A percentile compares a stretch with the other conserved stretches of the same genome.
Conservation (phyloP, 768 basidiomycete species). For the Termitomyces sp. region DNA sequence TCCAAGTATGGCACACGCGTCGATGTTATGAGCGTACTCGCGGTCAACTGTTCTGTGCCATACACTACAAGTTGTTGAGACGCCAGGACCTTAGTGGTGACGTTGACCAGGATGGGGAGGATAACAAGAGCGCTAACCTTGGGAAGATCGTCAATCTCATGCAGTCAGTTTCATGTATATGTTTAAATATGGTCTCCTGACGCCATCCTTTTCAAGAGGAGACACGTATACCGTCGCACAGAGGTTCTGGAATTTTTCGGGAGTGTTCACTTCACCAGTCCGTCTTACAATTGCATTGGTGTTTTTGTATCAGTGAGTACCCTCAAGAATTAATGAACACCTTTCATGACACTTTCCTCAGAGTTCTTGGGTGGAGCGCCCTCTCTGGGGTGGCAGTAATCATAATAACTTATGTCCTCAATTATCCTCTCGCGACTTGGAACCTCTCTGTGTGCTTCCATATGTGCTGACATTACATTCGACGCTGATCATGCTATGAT, state of each 20-base stretch:
- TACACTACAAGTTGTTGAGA: conserved; percentile 67
- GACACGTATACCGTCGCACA: conserved; percentile 69
- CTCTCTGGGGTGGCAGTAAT: conserved; percentile 68
- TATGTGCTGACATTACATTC: too few species aligned
- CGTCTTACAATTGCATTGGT: conserved; percentile 61
- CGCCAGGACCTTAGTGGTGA: conserved; percentile 54
- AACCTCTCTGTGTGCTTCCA: conserved; percentile 49
- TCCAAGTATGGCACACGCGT: conserved; percentile 63
- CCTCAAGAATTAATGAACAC: not conserved
- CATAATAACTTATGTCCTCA: conserved; percentile 55
- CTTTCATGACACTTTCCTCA: conserved; percentile 18
- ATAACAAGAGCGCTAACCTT: conserved; percentile 48
- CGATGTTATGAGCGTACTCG: conserved; percentile 70
- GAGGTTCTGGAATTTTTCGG: conserved; percentile 71
- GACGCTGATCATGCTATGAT: not conserved
- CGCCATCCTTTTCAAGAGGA: conserved; percentile 37
- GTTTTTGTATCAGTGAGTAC: conserved; percentile 67
- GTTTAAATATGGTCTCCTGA: not conserved
- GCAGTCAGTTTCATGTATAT: conserved; percentile 41
- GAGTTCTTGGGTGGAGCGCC: conserved; percentile 76
- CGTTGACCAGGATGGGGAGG: conserved; percentile 31
- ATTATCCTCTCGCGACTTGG: conserved; percentile 65
- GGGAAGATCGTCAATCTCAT: conserved; percentile 73
- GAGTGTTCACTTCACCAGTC: conserved; percentile 58
- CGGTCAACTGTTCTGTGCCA: conserved; percentile 64